Conservation (phyloP, 2,329 filamentous ascomycete genomes). For the Clonostachys byssicola region DNA sequence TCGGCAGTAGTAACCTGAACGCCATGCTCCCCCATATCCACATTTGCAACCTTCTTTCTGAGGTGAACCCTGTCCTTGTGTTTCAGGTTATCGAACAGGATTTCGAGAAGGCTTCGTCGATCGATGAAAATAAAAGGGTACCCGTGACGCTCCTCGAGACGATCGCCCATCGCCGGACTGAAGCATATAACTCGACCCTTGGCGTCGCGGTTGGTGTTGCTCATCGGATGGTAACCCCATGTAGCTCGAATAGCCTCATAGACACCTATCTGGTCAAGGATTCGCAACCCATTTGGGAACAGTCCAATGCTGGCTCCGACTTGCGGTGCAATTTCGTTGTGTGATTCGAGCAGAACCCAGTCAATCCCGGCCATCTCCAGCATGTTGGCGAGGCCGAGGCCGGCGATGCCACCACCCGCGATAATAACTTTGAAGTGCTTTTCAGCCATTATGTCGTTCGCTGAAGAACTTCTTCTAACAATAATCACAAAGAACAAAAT, state of each 20-base stretch:
- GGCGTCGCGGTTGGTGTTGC: conserved; percentile 28
- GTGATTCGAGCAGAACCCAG: conserved; percentile 45
- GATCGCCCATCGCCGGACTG: conserved; percentile 39
- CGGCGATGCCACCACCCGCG: conserved; percentile 31
- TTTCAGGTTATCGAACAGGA: conserved; percentile 21
- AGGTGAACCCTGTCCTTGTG: conserved; percentile 34
- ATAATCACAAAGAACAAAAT: too few species aligned
- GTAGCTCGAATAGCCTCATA: conserved; percentile 36
- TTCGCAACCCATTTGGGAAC: conserved; percentile 51
- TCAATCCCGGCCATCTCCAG: conserved; percentile 46
- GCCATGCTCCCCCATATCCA: conserved; percentile 30
- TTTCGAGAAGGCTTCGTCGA: background rate
- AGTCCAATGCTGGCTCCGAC: conserved; percentile 56
- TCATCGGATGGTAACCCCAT: conserved; percentile 46
- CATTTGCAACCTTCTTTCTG: conserved; percentile 27
- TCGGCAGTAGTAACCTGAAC: conserved; percentile 32
- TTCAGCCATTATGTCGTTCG: too few species aligned
- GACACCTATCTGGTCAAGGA: conserved; percentile 45
- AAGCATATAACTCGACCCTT: conserved; percentile 33
- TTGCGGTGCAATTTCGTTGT: conserved; percentile 33
- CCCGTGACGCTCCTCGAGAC: conserved; percentile 39
- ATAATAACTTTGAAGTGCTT: conserved; percentile 14
- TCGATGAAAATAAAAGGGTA: conserved; percentile 46
- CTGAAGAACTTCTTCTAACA: too few species aligned
- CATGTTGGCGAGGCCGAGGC: conserved; percentile 49